These are phyloP conservation scores for Tulasnella calospora DNA, from an alignment of 768 basidiomycete species.

Conservation along the genomic window DNA sequence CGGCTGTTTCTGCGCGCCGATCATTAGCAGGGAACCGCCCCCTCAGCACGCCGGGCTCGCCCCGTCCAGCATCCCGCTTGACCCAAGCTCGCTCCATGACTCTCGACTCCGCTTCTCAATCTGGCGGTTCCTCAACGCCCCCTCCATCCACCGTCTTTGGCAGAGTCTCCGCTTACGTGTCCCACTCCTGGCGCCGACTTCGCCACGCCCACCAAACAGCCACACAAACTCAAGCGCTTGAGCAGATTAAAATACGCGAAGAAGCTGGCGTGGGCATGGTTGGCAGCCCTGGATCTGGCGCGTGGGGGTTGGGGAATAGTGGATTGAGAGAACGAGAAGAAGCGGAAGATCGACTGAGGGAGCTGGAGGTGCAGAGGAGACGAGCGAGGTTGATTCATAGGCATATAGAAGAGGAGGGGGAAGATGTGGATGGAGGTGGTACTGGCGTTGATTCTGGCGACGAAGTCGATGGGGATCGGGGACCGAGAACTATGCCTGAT, in stretches of 20 bases:
- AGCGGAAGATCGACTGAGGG: slow-evolving; percentile 36
- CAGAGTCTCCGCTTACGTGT: slow-evolving; percentile 36
- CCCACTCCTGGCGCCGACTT: slow-evolving; percentile 55
- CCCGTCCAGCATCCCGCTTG: not conserved
- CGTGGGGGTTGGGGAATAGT: slow-evolving; percentile 75
- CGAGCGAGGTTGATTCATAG: slow-evolving; percentile 21
- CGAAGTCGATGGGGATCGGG: not conserved
- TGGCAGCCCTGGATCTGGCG: slow-evolving; percentile 36
- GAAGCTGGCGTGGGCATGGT: slow-evolving; percentile 30
- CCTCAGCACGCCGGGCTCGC: not conserved
- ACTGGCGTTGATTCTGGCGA: slow-evolving; percentile 11
- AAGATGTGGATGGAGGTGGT: slow-evolving; percentile 30
- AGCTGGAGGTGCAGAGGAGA: slow-evolving; percentile 31
- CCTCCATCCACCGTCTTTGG: slow-evolving; percentile 26
- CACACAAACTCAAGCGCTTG: slow-evolving; percentile 62
- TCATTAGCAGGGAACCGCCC: not conserved
- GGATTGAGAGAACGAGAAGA: slow-evolving; percentile 44
- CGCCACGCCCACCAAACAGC: slow-evolving; percentile 69
- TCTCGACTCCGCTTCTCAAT: slow-evolving; percentile 23
- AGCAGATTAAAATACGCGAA: slow-evolving; percentile 38
- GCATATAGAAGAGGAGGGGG: slow-evolving; percentile 22
- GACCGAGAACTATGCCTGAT: not conserved
- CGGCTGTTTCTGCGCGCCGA: not conserved
- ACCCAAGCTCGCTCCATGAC: not conserved
- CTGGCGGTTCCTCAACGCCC: slow-evolving; percentile 27